Conservation (phyloP, 164 flowering plant species). For the Aristolochia californica region DNA sequence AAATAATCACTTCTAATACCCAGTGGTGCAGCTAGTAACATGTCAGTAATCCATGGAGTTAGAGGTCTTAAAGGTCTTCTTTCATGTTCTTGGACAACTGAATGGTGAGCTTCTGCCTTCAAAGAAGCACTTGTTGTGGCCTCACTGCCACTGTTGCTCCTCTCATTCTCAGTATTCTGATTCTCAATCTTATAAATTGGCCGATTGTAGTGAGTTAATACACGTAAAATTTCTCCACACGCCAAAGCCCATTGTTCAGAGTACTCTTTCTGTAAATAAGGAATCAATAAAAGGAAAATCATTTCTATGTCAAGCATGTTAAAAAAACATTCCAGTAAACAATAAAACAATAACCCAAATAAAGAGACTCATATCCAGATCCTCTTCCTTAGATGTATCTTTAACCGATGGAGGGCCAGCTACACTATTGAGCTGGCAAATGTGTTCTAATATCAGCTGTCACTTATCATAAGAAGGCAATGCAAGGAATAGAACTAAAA, state of each 20-base stretch:
- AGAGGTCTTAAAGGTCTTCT: conserved; percentile 77
- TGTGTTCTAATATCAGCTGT: no score
- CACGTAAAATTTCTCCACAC: conserved; percentile 84
- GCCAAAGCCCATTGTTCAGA: conserved; percentile 98
- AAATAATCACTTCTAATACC: conserved; percentile 93
- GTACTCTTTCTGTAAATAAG: conserved; percentile 55
- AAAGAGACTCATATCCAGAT: no score
- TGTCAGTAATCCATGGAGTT: conserved; percentile 96
- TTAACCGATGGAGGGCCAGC: no score
- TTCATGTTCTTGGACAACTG: conserved; percentile 38
- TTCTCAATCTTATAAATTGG: conserved; percentile 70
- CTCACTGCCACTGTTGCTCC: conserved; percentile 48
- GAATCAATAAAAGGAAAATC: not conserved
- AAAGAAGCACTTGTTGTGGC: conserved; percentile 49
- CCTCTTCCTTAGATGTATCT: no score
- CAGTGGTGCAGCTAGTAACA: conserved; percentile 89
- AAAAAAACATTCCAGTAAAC: no score
- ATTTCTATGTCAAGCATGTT: no score
- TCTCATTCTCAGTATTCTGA: conserved; percentile 40
- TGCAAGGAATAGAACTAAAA: not conserved
- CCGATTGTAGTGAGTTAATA: conserved; percentile 88
- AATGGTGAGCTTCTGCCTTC: conserved; percentile 22
- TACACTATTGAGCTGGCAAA: no score
- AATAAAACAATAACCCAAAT: no score
- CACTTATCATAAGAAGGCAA: not conserved